phyloP scores from a whole-genome alignment of 1,284 basidiomycete genomes.

The Naganishia cerealis region DNA sequence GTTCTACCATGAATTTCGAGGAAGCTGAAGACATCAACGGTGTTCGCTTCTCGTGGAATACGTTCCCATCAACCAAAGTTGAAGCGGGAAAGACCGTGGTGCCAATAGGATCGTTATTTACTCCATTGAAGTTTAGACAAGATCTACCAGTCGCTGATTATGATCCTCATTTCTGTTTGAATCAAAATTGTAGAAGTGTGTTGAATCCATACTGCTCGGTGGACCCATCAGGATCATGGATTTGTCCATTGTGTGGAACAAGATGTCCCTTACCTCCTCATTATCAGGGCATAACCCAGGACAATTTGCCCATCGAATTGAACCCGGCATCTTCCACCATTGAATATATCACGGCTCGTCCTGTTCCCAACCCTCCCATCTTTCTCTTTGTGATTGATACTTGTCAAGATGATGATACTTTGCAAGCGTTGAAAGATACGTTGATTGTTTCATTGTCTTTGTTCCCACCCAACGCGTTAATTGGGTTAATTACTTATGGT shows the following conservation, averaged over 20 bases:
- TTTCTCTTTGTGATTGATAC: conserved; percentile 98
- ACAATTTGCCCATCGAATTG: conserved; percentile 92
- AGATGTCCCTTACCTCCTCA: conserved; percentile 97
- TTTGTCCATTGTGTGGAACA: conserved; percentile 96
- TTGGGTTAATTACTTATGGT: conserved; percentile 92
- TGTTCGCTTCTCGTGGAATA: conserved; percentile 93
- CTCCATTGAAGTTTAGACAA: no score
- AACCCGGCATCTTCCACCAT: conserved; percentile 98
- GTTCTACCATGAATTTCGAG: conserved; percentile 12
- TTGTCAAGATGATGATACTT: conserved; percentile 91
- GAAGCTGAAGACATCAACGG: no score
- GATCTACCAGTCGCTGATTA: no score
- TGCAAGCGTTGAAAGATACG: conserved; percentile 90
- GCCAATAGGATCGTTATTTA: no score
- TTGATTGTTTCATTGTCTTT: conserved; percentile 88
- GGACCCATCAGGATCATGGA: conserved; percentile 96
- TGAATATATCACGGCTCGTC: conserved; percentile 92
- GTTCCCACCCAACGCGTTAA: conserved; percentile 90
- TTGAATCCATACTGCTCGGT: conserved; percentile 73
- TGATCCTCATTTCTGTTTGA: no score
- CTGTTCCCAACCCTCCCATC: conserved; percentile 87
- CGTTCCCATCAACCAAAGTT: conserved; percentile 77
- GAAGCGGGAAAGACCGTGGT: background rate
- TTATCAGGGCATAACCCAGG: conserved; percentile 98
- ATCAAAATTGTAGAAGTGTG: no score